phyloP scores from a whole-genome alignment of 2,329 filamentous ascomycete species.

The Ophiostoma quercus region DNA sequence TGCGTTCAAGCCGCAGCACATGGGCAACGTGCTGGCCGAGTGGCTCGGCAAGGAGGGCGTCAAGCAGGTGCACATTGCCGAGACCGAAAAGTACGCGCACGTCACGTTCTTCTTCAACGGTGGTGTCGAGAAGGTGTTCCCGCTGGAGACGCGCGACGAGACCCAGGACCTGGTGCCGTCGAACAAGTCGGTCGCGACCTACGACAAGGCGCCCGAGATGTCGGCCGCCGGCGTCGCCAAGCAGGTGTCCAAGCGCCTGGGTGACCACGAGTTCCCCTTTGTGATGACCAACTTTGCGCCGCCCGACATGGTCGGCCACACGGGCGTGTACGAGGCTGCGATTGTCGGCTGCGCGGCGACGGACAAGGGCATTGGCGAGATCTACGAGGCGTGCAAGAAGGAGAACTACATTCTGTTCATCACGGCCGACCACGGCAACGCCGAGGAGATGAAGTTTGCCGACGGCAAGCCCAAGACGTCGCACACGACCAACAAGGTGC shows the following conservation, averaged over 20 bases:
- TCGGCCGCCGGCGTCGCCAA: constrained; percentile 84
- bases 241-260: constrained; percentile 82
- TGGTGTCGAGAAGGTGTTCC: constrained; percentile 93
- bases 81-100: constrained; percentile 99
- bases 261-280: constrained; percentile 83
- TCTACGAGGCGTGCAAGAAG: constrained; percentile 91
- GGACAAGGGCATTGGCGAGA: constrained; percentile 87
- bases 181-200: constrained; percentile 84
- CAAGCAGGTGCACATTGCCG: constrained; percentile 92
- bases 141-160: constrained; percentile 85
- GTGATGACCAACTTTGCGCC: constrained; percentile 99
- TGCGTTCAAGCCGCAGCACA: constrained; percentile 89
- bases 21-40: constrained; percentile 97
- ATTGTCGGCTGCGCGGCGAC: constrained; percentile 79
- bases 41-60: constrained; percentile 86
- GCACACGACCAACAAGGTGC: constrained; percentile 96
- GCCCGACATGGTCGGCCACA: constrained; percentile 99
- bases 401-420: constrained; percentile 90
- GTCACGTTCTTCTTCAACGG: constrained; percentile 99
- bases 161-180: constrained; percentile 72
- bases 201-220: constrained; percentile 94
- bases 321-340: constrained; percentile 92
- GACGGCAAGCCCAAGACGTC: constrained; percentile 97
- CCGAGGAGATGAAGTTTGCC: constrained; percentile 97
- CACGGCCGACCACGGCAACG: constrained; percentile 94